These are phyloP conservation scores for Periconia sp. DNA, from an alignment of 2,329 filamentous ascomycete genomes.

Conservation along the genomic window DNA sequence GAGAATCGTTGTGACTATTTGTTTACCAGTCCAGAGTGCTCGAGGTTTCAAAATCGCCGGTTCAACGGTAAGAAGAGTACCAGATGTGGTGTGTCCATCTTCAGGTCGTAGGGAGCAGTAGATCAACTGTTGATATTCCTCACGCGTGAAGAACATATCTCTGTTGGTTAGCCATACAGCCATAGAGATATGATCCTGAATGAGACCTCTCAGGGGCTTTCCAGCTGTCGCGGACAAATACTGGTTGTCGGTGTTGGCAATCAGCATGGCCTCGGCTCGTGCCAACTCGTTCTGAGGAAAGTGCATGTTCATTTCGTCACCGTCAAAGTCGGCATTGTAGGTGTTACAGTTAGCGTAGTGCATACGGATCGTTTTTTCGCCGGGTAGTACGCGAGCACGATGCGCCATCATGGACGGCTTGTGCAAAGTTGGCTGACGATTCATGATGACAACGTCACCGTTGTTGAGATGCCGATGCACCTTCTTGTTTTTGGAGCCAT, in stretches of 20 bases:
- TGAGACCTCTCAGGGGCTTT: slow-evolving; percentile 90
- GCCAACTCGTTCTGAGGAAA: slow-evolving; percentile 97
- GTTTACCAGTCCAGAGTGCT: slow-evolving; percentile 91
- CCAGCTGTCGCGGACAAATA: slow-evolving; percentile 93
- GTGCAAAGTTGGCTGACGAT: slow-evolving; percentile 94
- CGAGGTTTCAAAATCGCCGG: slow-evolving; percentile 82
- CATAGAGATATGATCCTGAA: slow-evolving; percentile 98
- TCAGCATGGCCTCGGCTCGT: slow-evolving; percentile 84
- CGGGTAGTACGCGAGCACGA: slow-evolving; percentile 84
- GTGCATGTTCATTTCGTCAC: slow-evolving; percentile 99
- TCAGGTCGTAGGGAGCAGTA: slow-evolving; percentile 90
- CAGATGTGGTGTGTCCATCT: slow-evolving; percentile 80
- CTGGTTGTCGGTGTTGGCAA: slow-evolving; percentile 96
- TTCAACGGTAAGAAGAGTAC: slow-evolving; percentile 76
- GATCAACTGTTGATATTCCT: slow-evolving; percentile 90
- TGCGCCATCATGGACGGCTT: slow-evolving; percentile 99
- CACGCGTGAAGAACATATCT: slow-evolving; percentile 85
- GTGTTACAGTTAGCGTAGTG: slow-evolving; percentile 99
- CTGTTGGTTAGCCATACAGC: slow-evolving; percentile 87
- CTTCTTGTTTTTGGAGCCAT: slow-evolving; percentile 86
- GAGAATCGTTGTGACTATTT: slow-evolving; percentile 87
- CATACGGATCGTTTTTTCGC: slow-evolving; percentile 98
- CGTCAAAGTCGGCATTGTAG: slow-evolving; percentile 99
- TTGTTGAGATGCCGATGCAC: slow-evolving; percentile 95
- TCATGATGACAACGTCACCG: slow-evolving; percentile 97